Evolutionary conservation across 108 stramenopile genomes (phyloP).

Genomic region (Discostella pseudostelligera): DNA sequence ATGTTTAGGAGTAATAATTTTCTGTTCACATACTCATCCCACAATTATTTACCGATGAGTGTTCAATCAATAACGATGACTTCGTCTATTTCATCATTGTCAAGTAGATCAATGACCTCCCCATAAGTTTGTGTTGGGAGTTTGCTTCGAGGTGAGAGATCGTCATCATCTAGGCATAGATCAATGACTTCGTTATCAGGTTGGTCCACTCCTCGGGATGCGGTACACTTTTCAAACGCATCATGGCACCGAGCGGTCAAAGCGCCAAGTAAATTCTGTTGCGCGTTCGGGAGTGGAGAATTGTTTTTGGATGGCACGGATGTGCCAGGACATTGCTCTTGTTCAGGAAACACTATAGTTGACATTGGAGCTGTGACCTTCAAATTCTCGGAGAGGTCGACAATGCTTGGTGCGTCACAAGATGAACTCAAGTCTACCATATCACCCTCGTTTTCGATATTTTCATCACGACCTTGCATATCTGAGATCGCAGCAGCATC

Average conservation of each 20-base stretch:
- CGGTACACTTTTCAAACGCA: neutral
- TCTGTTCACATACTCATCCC: neutral
- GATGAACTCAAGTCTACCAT: neutral
- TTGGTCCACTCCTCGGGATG: neutral
- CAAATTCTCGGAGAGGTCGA: too few relatives aligned
- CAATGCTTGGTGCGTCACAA: neutral
- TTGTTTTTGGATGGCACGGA: neutral
- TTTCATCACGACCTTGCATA: neutral
- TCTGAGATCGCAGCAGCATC: neutral
- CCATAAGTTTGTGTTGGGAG: too few relatives aligned
- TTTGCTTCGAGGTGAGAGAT: neutral
- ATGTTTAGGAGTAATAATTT: too few relatives aligned
- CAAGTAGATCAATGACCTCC: neutral
- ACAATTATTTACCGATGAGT: neutral
- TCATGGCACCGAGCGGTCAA: neutral
- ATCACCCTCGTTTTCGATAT: neutral
- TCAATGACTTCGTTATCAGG: conserved; percentile 1
- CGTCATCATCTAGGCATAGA: neutral
- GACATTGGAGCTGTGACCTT: neutral
- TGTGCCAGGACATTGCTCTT: neutral
- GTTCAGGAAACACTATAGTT: neutral
- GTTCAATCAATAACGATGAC: neutral
- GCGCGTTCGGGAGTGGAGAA: too few relatives aligned
- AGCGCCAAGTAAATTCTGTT: too few relatives aligned
- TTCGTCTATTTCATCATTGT: conserved; percentile 3